A percentile compares a stretch with the other conserved stretches of the same genome.
Conservation (phyloP, 331 rosid genomes). For the Telfairia occidentalis region DNA sequence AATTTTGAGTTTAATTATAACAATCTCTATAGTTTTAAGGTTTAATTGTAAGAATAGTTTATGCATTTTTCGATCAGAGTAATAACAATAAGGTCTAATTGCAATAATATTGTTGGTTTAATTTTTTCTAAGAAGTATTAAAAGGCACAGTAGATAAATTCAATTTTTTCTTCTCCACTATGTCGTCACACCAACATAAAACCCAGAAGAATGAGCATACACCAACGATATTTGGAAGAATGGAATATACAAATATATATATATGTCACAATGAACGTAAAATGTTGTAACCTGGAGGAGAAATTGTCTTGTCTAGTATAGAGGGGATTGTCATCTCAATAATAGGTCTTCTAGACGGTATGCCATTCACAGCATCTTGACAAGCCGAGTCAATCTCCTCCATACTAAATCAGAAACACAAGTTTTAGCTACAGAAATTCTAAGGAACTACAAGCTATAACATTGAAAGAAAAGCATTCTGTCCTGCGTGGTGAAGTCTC, state of each 20-base stretch:
- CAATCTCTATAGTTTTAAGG: not conserved
- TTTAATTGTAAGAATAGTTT: not conserved
- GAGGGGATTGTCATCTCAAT: slow-evolving; percentile 98
- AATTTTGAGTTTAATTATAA: not conserved
- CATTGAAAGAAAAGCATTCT: not conserved
- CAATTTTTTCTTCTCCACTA: not conserved
- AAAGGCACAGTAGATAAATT: no score
- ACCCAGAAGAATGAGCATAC: not conserved
- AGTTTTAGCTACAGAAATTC: not conserved
- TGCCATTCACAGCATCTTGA: slow-evolving; percentile 71
- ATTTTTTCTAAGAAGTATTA: no score
- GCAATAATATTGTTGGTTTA: no score
- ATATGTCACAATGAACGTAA: not conserved
- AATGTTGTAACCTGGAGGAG: slow-evolving; percentile 61
- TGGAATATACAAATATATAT: not conserved
- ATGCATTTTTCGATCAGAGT: not conserved
- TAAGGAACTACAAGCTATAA: not conserved
- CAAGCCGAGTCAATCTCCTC: slow-evolving; percentile 77
- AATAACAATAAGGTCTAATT: not conserved
- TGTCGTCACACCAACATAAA: not conserved
- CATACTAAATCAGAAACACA: slow-evolving; percentile 41
- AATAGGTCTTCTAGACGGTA: slow-evolving; percentile 72
- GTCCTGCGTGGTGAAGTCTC: not conserved
- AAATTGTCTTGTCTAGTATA: slow-evolving; percentile 69
- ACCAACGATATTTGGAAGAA: not conserved